Evolutionary conservation across 164 flowering plant genomes (phyloP), one percentile per base, ranked within the genome.

Genomic region (Aristolochia californica): DNA sequence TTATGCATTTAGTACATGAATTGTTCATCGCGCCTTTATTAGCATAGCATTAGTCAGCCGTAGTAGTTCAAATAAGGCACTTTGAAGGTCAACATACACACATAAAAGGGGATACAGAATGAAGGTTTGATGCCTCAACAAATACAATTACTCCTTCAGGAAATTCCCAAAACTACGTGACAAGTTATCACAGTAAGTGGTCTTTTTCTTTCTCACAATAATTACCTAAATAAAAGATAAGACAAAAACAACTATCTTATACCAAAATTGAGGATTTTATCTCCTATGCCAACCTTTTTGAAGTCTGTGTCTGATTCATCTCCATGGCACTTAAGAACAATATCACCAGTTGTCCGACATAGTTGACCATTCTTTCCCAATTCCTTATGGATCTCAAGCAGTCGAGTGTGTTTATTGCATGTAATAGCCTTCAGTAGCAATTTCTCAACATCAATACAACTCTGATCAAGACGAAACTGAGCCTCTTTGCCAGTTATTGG

Each of bases 361-460:
- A 84, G 83, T 63, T 84, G 90, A 68, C 73, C 70, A 76, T 78
- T 88, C 71, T 76, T 89, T 26, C 65, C 68, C 43, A 94, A 74
- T 65, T 87, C 95, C 71, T 69, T 84, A 66, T 76, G 80, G 28
- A 90, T 80, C 73, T 90, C 97, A 65, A 94, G 87, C 57, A 94
- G 75, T 27, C 97, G 96, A 44, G 99, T 89, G 61, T 84, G 88
- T 68, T 83, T 80, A 61, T 80, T 77, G 68, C 97, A 87, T 53
- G 75, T 74, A 60, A 93, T 87, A 45, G 90, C 96, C 68, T 78
- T 83, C 38, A 89, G 74, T 51, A 93, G 79, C 73, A 93, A 69
- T 62, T 79, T 80, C 74, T 93, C 99, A 64, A 93, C 88, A 73
- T 93, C 97, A 75, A 93, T 89, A 71, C 88, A 85, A 71, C 84